Conservation (phyloP, 2,329 filamentous ascomycete genomes). For the Saccharata proteae region DNA sequence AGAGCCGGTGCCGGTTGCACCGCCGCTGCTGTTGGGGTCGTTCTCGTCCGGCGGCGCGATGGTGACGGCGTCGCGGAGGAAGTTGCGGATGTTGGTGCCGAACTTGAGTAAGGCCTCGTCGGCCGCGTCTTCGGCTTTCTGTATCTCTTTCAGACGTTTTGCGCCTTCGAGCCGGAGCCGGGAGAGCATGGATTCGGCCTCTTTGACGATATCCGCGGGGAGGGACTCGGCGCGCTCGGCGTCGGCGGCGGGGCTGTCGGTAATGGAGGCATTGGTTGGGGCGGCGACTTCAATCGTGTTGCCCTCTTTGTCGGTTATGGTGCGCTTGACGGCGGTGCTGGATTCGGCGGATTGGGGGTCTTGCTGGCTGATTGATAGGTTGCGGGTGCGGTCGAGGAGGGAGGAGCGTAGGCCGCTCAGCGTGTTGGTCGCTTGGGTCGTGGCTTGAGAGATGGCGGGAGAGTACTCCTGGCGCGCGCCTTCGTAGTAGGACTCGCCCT, state of each 20-base stretch:
- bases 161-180: constrained; percentile 66
- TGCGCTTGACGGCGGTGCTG: constrained; percentile 10
- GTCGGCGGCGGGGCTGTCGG: constrained; percentile 13
- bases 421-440: constrained; percentile 70
- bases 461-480: constrained; percentile 71
- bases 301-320: constrained; percentile 16
- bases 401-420: constrained; percentile 45
- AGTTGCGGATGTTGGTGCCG: constrained; percentile 78
- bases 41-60: constrained; percentile 61
- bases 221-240: constrained; percentile 32
- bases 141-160: constrained; percentile 76
- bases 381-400: constrained; percentile 60
- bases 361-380: constrained; percentile 48
- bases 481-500: constrained; percentile 81
- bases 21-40: constrained; percentile 11
- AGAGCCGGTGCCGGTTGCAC: constrained; percentile 30
- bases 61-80: constrained; percentile 78
- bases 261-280: constrained; percentile 8
- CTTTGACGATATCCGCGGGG: constrained; percentile 39
- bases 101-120: constrained; percentile 91
- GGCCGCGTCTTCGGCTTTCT: constrained; percentile 86
- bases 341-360: constrained; percentile 13
- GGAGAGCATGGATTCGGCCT: constrained; percentile 56
- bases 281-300: constrained; percentile 8
- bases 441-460: constrained; percentile 67